Conservation (phyloP, 495 filamentous ascomycete genomes). For the Neurospora tetrasperma region DNA sequence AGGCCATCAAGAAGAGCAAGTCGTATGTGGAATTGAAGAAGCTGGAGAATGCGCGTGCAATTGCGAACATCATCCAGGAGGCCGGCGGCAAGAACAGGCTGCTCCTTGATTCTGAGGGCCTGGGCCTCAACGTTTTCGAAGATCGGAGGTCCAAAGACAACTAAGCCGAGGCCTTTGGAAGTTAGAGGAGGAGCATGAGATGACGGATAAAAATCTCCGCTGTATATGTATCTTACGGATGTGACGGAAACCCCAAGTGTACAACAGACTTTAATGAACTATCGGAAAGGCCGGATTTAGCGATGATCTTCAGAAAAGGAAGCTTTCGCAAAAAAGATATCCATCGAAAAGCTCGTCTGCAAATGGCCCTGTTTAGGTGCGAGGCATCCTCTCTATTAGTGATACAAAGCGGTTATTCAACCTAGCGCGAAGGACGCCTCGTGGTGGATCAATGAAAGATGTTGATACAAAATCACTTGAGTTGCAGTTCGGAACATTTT, state of each 20-base stretch:
- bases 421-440: not conserved
- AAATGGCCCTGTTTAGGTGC: not conserved
- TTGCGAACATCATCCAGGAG: constrained; percentile 76
- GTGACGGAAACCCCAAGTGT: constrained; percentile 7
- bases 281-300: not conserved
- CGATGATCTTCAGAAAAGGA: not conserved
- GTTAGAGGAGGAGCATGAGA: constrained; percentile 6
- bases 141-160: constrained; percentile 35
- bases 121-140: constrained; percentile 82
- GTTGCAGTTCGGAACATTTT: not conserved
- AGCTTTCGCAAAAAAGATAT: not conserved
- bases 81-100: constrained; percentile 86
- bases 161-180: constrained; percentile 10
- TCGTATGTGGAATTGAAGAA: constrained; percentile 93
- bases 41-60: constrained; percentile 89
- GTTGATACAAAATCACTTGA: not conserved
- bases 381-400: not conserved
- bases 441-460: not conserved
- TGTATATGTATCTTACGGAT: constrained; percentile 30
- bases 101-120: constrained; percentile 76
- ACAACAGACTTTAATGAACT: constrained; percentile 9
- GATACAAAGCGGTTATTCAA: not conserved
- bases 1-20: constrained; percentile 98
- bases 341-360: not conserved
- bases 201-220: constrained; percentile 31